phyloP scores from a whole-genome alignment of 139 green algal species.

The Spirogloea muscicola region DNA sequence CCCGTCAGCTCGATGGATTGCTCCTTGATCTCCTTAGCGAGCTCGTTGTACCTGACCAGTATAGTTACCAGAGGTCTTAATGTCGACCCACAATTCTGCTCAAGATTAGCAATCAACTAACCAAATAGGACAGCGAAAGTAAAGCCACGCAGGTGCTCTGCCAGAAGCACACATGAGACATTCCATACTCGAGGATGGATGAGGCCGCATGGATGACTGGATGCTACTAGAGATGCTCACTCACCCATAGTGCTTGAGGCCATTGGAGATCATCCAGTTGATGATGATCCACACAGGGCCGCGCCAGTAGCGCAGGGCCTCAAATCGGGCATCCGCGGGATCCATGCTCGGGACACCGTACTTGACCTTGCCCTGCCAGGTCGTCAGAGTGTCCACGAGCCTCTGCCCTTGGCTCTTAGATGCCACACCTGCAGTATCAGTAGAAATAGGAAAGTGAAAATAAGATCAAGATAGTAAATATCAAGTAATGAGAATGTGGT shows the following conservation, averaged over 20 bases:
- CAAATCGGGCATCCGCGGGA: conserved; percentile 35
- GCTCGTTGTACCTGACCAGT: conserved; percentile 8
- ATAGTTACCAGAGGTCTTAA: no score
- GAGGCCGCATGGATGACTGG: no score
- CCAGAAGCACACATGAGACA: no score
- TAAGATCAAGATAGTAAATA: no score
- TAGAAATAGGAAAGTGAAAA: no score
- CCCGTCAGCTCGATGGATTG: conserved; percentile 16
- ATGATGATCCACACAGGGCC: conserved; percentile 45
- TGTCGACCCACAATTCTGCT: no score
- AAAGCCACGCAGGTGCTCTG: no score
- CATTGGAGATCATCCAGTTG: conserved; percentile 41
- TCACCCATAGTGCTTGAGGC: conserved; percentile 43
- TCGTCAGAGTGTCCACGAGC: conserved; percentile 6
- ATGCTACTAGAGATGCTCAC: no score
- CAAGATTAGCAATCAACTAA: no score
- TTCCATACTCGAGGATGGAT: no score
- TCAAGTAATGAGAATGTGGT: no score
- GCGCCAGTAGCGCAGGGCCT: conserved; percentile 40
- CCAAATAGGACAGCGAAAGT: no score
- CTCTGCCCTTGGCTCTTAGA: conserved; percentile 16
- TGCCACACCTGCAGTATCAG: conserved; percentile 24
- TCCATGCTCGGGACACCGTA: conserved; percentile 37
- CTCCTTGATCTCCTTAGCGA: conserved; percentile 17
- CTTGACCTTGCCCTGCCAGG: conserved; percentile 17